These are phyloP conservation scores for Syzygium grande DNA, from an alignment of 345 rosid species.

Conservation along the genomic window DNA sequence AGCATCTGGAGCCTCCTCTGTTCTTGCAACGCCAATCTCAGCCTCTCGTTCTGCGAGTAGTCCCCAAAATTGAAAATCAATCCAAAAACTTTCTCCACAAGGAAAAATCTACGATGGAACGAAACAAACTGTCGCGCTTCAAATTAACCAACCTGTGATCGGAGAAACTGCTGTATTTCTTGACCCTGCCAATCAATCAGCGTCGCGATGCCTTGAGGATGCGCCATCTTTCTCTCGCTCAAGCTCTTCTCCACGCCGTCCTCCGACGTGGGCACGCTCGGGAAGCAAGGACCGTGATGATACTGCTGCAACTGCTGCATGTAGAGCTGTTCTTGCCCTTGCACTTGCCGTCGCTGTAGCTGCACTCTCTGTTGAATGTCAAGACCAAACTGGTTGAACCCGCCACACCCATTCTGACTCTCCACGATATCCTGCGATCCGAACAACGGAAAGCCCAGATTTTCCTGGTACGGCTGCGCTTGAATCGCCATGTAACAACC, in stretches of 20 bases:
- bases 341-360: conserved; percentile 2
- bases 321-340: conserved; percentile 6
- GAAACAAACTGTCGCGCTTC: neutral
- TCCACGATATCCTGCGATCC: conserved; percentile 24
- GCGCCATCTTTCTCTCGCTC: neutral
- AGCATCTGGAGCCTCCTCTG: conserved; percentile 20
- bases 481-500: conserved; percentile 50
- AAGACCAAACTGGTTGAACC: neutral
- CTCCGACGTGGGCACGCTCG: neutral
- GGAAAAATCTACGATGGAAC: neutral
- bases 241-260: neutral
- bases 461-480: conserved; percentile 49
- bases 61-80: neutral
- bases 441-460: conserved; percentile 22
- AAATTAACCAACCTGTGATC: conserved; percentile 44
- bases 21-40: conserved; percentile 20
- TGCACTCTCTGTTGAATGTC: neutral
- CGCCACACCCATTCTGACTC: conserved; percentile 6
- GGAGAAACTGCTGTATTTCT: conserved; percentile 53
- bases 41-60: conserved; percentile 20
- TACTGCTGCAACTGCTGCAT: conserved; percentile 19
- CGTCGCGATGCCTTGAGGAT: conserved; percentile 10
- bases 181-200: conserved; percentile 41
- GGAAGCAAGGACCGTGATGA: conserved; percentile 18
- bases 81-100: neutral